phyloP scores from a whole-genome alignment of 2,329 filamentous ascomycete species.

The Pseudocercospora fijiensis region DNA sequence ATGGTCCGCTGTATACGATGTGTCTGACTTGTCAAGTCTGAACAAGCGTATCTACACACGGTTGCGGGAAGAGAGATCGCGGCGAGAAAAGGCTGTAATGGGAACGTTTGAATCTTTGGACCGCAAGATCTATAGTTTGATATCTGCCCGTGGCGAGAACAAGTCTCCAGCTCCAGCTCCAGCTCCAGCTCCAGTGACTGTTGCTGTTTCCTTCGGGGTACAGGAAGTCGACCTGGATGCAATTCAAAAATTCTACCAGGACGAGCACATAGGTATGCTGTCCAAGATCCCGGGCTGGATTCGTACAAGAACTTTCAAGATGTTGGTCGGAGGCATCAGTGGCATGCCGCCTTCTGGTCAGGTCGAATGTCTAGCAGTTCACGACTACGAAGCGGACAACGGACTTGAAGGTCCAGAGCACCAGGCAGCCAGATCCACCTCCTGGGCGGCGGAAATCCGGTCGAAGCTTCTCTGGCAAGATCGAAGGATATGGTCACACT shows the following conservation, averaged over 20 bases:
- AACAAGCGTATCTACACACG: constrained; percentile 68
- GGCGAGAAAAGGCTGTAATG: constrained; percentile 55
- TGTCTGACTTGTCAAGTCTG: constrained; percentile 70
- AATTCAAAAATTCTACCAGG: constrained; percentile 67
- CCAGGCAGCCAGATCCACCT: constrained; percentile 61
- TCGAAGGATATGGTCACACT: constrained; percentile 64
- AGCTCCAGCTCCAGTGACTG: constrained; percentile 29
- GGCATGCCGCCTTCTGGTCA: constrained; percentile 46
- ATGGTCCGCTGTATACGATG: constrained; percentile 80
- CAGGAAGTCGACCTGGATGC: constrained; percentile 60
- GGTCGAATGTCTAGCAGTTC: constrained; percentile 63
- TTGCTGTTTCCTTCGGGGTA: constrained; percentile 30
- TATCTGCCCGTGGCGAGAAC: constrained; percentile 47
- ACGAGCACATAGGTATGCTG: constrained; percentile 72
- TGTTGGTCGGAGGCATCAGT: constrained; percentile 60
- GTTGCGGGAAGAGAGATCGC: constrained; percentile 57
- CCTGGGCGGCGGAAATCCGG: constrained; percentile 61
- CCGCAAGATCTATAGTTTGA: constrained; percentile 68
- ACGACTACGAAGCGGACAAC: constrained; percentile 69
- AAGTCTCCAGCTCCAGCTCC: constrained; percentile 32
- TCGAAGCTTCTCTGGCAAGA: constrained; percentile 58
- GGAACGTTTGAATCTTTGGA: constrained; percentile 64
- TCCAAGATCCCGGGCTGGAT: constrained; percentile 76
- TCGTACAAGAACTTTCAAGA: constrained; percentile 68
- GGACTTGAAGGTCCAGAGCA: constrained; percentile 65